Percentiles rank a stretch among this genome's conserved stretches.
These are phyloP conservation scores for Eutrema heterophyllum DNA, from an alignment of 345 rosid genomes.

Conservation along the genomic window DNA sequence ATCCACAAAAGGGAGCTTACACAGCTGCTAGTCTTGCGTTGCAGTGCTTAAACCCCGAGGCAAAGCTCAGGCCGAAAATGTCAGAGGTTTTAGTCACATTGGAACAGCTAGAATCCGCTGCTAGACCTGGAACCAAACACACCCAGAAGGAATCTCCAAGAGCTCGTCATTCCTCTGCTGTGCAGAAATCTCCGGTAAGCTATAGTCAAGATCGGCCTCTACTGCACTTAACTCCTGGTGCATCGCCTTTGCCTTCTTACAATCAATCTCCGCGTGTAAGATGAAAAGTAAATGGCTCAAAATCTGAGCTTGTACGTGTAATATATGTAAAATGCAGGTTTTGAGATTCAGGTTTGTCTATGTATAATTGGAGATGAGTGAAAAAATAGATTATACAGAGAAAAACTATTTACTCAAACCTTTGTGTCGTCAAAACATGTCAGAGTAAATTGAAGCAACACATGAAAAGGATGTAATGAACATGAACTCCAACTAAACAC, in stretches of 20 bases:
- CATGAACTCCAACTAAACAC: constrained; percentile 13
- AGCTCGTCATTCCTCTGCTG: constrained; percentile 20
- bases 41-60: constrained; percentile 50
- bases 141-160: constrained; percentile 18
- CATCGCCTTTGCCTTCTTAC: constrained; percentile 59
- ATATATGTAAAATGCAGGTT: constrained; percentile 2
- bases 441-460: constrained; percentile 23
- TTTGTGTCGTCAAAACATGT: constrained; percentile 11
- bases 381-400: not conserved
- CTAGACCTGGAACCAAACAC: constrained; percentile 24
- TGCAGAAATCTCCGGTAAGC: constrained; percentile 53
- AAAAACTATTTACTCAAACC: constrained; percentile 27
- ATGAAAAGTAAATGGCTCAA: constrained; percentile 13
- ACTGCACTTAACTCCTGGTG: constrained; percentile 43
- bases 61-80: constrained; percentile 66
- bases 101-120: constrained; percentile 32
- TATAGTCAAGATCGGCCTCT: constrained; percentile 44
- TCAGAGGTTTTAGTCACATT: constrained; percentile 46
- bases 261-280: constrained; percentile 46
- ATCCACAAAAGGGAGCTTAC: constrained; percentile 57
- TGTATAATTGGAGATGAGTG: constrained; percentile 8
- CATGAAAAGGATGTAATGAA: constrained; percentile 3
- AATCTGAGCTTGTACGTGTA: not conserved
- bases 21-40: constrained; percentile 52
- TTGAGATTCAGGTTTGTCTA: constrained; percentile 1